Conservation (phyloP, 306 rosid genomes). For the Neltuma alba region DNA sequence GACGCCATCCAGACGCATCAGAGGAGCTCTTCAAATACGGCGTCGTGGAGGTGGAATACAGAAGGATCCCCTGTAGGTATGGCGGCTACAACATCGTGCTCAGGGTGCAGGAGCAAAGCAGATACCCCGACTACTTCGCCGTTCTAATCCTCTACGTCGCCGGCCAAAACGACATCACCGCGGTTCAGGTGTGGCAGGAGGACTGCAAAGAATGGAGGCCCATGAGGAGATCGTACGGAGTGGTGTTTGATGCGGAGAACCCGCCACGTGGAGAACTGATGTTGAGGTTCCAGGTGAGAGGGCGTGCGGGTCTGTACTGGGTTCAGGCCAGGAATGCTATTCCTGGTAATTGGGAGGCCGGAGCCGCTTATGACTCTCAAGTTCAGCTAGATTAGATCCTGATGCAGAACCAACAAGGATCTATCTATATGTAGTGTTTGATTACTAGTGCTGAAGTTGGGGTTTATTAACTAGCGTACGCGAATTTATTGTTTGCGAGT, state of each 20-base stretch:
- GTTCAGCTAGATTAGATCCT: conserved; percentile 54
- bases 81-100: conserved; percentile 38
- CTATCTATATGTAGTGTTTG: background rate
- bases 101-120: conserved; percentile 67
- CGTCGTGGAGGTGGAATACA: conserved; percentile 49
- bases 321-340: conserved; percentile 54
- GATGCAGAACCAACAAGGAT: no score
- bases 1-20: conserved; percentile 37
- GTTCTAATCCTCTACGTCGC: conserved; percentile 41
- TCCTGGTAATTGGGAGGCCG: conserved; percentile 72
- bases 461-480: background rate
- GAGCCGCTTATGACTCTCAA: conserved; percentile 61
- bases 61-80: conserved; percentile 56
- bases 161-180: conserved; percentile 65
- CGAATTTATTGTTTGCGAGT: background rate
- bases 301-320: conserved; percentile 54
- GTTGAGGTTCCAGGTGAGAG: conserved; percentile 69
- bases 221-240: conserved; percentile 67
- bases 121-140: conserved; percentile 64
- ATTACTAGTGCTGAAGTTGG: background rate
- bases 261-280: conserved; percentile 60
- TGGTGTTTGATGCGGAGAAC: conserved; percentile 62
- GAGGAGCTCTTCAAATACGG: conserved; percentile 45
- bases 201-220: conserved; percentile 66
- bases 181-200: conserved; percentile 64